These are phyloP conservation scores for Debaryomycetaceae sp. DNA, from an alignment of 1,139 yeast genomes.

Conservation along the genomic window DNA sequence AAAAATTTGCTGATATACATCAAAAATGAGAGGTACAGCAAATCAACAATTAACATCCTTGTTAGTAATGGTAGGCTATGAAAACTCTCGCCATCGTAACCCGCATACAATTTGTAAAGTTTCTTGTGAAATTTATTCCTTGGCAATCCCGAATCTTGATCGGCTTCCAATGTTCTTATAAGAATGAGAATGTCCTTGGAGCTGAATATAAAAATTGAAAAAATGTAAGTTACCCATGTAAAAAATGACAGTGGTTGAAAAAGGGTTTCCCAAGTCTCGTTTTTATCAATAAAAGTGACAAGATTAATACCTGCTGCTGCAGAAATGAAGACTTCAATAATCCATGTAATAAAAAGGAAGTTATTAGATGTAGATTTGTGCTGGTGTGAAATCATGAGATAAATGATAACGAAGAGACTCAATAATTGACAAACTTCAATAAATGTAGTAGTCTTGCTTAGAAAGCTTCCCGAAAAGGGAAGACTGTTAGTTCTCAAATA, in stretches of 20 bases:
- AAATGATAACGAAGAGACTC: conserved; percentile 20
- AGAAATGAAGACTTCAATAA: conserved; percentile 48
- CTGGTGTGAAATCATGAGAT: conserved; percentile 50
- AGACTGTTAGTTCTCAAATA: not conserved
- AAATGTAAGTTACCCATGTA: conserved; percentile 22
- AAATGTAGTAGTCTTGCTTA: not conserved
- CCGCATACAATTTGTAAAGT: conserved; percentile 24
- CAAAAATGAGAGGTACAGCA: conserved; percentile 7
- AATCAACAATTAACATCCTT: conserved; percentile 15
- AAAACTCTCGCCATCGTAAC: conserved; percentile 7
- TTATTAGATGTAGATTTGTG: conserved; percentile 55
- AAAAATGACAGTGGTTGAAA: conserved; percentile 30
- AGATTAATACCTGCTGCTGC: conserved; percentile 50
- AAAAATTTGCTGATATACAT: conserved; percentile 10
- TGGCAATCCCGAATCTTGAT: conserved; percentile 11
- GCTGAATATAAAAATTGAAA: conserved; percentile 27
- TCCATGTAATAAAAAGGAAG: conserved; percentile 63
- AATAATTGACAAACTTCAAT: conserved; percentile 5
- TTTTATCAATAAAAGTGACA: conserved; percentile 15
- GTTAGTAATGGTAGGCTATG: conserved; percentile 17
- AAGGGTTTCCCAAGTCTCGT: conserved; percentile 24
- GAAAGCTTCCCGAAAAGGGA: not conserved
- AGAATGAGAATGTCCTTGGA: conserved; percentile 29
- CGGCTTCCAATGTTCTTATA: conserved; percentile 18
- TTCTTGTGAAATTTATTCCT: conserved; percentile 20